Evolutionary conservation across 2,329 filamentous ascomycete species (phyloP).

Genomic region (Sporothrix euskadiensis): DNA sequence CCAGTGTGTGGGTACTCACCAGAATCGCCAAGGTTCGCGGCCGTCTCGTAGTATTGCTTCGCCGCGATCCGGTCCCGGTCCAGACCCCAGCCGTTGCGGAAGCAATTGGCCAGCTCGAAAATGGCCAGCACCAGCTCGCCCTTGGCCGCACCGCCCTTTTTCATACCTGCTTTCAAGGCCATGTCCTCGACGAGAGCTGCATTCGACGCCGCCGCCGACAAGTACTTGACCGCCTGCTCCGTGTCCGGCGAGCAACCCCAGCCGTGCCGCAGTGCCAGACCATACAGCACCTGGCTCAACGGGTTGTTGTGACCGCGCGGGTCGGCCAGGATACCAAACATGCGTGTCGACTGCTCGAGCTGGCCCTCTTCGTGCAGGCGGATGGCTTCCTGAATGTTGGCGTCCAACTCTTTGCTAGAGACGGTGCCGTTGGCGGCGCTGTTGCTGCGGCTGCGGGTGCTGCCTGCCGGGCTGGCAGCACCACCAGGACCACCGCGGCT

Average conservation of each 20-base stretch:
- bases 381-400: conserved; percentile 93
- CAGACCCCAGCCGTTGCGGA: conserved; percentile 93
- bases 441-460: conserved; percentile 32
- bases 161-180: conserved; percentile 82
- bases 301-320: conserved; percentile 85
- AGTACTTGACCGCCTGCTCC: conserved; percentile 73
- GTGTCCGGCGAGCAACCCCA: conserved; percentile 83
- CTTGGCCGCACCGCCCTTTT: conserved; percentile 91
- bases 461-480: conserved; percentile 20
- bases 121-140: conserved; percentile 95
- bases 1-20: conserved; percentile 47
- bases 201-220: conserved; percentile 86
- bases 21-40: conserved; percentile 91
- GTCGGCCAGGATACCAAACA: conserved; percentile 84
- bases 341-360: conserved; percentile 72
- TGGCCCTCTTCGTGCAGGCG: conserved; percentile 84
- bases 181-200: conserved; percentile 82
- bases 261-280: conserved; percentile 87
- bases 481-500: conserved; percentile 32
- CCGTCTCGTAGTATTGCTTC: conserved; percentile 93
- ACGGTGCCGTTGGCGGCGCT: conserved; percentile 40
- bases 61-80: conserved; percentile 83
- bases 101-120: conserved; percentile 90
- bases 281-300: conserved; percentile 92
- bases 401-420: conserved; percentile 57